Conservation (phyloP, 352 stramenopile species). For the Pythium folliculosum region DNA sequence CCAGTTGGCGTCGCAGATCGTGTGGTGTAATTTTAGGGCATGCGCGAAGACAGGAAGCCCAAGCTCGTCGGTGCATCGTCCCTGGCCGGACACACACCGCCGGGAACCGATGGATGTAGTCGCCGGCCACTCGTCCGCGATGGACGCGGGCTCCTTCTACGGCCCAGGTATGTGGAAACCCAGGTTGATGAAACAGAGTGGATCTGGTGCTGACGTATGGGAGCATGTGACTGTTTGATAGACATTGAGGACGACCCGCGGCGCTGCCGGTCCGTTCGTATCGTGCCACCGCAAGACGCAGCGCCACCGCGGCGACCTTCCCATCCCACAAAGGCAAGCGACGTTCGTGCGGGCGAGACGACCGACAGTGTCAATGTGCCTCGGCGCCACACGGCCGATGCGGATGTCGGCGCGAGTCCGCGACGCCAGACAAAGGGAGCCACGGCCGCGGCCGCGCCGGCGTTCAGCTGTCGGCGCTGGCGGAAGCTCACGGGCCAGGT, state of each 20-base stretch:
- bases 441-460: background rate
- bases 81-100: background rate
- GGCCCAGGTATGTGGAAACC: background rate
- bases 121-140: background rate
- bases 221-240: background rate
- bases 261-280: background rate
- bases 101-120: background rate
- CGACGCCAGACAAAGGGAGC: slow-evolving; percentile 6
- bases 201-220: too few species aligned
- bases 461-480: slow-evolving; percentile 54
- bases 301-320: background rate
- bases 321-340: background rate
- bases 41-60: background rate
- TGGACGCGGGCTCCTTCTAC: background rate
- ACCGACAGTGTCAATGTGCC: background rate
- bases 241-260: background rate
- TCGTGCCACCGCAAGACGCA: background rate
- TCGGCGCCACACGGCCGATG: background rate
- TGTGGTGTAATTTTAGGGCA: background rate
- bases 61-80: too few species aligned
- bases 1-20: background rate
- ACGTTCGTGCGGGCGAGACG: background rate
- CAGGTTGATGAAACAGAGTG: too few species aligned
- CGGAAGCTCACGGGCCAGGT: slow-evolving; percentile 34
- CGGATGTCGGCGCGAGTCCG: background rate